Conservation (phyloP, 169 alveolate species). For the Plasmodium gallinaceum region DNA sequence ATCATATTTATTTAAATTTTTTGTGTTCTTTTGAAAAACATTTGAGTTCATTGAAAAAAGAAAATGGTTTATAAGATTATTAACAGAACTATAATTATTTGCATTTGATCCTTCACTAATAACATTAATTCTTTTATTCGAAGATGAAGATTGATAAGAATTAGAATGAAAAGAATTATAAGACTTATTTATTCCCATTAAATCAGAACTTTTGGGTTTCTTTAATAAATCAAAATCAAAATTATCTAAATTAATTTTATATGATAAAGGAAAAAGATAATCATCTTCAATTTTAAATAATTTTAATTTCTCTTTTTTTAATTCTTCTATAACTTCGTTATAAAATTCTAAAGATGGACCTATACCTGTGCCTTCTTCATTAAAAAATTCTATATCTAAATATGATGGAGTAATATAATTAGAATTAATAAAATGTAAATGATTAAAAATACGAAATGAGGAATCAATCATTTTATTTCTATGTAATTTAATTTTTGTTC, state of each 20-base stretch:
- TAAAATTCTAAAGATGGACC: slow-evolving; percentile 86
- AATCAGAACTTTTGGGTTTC: slow-evolving; percentile 51
- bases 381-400: slow-evolving; percentile 76
- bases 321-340: slow-evolving; percentile 79
- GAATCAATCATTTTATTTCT: slow-evolving; percentile 65
- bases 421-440: slow-evolving; percentile 74
- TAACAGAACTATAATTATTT: slow-evolving; percentile 42
- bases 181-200: slow-evolving; percentile 11
- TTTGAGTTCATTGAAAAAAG: slow-evolving; percentile 65
- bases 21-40: slow-evolving; percentile 15
- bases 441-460: slow-evolving; percentile 71
- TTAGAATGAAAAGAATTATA: not conserved
- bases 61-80: slow-evolving; percentile 51
- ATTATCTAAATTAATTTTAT: slow-evolving; percentile 72
- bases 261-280: slow-evolving; percentile 64
- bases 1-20: slow-evolving; percentile 16
- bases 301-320: slow-evolving; percentile 73
- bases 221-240: slow-evolving; percentile 69
- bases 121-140: slow-evolving; percentile 26
- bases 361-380: slow-evolving; percentile 85
- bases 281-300: slow-evolving; percentile 66
- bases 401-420: slow-evolving; percentile 57
- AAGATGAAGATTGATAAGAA: slow-evolving; percentile 21
- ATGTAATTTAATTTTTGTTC: slow-evolving; percentile 71
- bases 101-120: slow-evolving; percentile 32